A percentile compares a stretch with the other conserved stretches of the same genome.
These are phyloP conservation scores for Claviceps capensis DNA, from an alignment of 2,329 filamentous ascomycete species.

Conservation along the genomic window DNA sequence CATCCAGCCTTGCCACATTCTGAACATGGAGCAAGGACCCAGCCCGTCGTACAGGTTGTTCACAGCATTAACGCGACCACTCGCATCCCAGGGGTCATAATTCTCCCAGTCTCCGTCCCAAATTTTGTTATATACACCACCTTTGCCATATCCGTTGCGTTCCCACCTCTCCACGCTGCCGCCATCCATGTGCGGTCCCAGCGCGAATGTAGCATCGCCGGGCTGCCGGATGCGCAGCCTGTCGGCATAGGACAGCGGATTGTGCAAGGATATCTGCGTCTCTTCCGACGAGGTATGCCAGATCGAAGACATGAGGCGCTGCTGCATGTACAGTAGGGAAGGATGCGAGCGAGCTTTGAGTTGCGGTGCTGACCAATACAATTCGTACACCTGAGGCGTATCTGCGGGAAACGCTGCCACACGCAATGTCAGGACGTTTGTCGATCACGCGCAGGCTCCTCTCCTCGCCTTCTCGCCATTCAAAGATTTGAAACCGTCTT, in stretches of 20 bases:
- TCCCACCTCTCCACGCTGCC: conserved; percentile 69
- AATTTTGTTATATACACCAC: conserved; percentile 58
- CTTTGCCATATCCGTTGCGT: conserved; percentile 48
- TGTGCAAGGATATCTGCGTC: conserved; percentile 32
- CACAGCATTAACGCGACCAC: conserved; percentile 50
- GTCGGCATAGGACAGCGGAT: conserved; percentile 57
- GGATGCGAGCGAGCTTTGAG: conserved; percentile 53
- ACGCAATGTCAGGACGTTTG: background rate
- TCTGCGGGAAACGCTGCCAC: conserved; percentile 47
- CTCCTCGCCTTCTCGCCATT: no score
- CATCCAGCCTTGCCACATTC: conserved; percentile 86
- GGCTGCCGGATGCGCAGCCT: conserved; percentile 58
- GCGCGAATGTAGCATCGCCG: conserved; percentile 55
- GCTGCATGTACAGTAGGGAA: conserved; percentile 46
- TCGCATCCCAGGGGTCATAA: conserved; percentile 73
- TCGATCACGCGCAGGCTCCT: no score
- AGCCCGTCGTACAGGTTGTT: conserved; percentile 70
- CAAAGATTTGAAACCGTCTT: no score
- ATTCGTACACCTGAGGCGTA: conserved; percentile 57
- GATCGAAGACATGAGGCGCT: conserved; percentile 43
- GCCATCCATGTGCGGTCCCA: conserved; percentile 62
- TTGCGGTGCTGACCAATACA: conserved; percentile 63
- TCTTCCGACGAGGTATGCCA: conserved; percentile 40
- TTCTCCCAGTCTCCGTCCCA: conserved; percentile 65
- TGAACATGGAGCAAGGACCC: conserved; percentile 71